Evolutionary conservation across 768 basidiomycete genomes (phyloP), one percentile per base, ranked within the genome.

Genomic region (Trametes sanguinea): DNA sequence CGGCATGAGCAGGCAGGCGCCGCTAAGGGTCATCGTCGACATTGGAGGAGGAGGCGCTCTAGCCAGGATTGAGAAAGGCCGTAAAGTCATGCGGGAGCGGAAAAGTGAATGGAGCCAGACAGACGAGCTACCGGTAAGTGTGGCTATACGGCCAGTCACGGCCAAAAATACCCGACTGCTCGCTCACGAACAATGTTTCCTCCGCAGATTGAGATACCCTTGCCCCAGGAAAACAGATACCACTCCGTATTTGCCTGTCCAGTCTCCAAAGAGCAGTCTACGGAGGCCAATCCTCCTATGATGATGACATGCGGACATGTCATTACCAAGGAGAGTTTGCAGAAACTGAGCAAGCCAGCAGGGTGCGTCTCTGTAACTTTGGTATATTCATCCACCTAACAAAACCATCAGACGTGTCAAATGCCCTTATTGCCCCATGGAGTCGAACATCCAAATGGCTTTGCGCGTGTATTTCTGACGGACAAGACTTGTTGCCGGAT

Each of bases 181-280:
- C 48, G 52, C 45, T 37, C 43, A 53, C 11, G 35, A 37, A 37
- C 6, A 6, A 37, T 37, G 35, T 37, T 37, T 11, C 11, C 6
- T 37, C 35, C 42, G 1, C 66, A 98, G 96, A 95, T 99, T 68
- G 96, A 98, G 77, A 92, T 98, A 65, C 92, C 92, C 1, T 72
- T 98, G 10, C 85, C 90, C 1, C 80, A 92, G 2, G 87, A 91
- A 65, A 90, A 95, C 69, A 83, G 94, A 32, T 98, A 95, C 75
- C 97, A 99, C 74, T 97, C 95, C 1, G 90, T 98, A 60, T 98
- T 99, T 73, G 88, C 94, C 50, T 99, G 97, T 74, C 93, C 97
- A 0, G 97, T 99, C 22, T 96, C 94, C 8, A 98, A 98, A 76
- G 96, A 98, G 69, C 96, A 97, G 76, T 88, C 94, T 27, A 95